These are phyloP conservation scores for Pisolithus microcarpus DNA, from an alignment of 768 basidiomycete species.

Conservation along the genomic window DNA sequence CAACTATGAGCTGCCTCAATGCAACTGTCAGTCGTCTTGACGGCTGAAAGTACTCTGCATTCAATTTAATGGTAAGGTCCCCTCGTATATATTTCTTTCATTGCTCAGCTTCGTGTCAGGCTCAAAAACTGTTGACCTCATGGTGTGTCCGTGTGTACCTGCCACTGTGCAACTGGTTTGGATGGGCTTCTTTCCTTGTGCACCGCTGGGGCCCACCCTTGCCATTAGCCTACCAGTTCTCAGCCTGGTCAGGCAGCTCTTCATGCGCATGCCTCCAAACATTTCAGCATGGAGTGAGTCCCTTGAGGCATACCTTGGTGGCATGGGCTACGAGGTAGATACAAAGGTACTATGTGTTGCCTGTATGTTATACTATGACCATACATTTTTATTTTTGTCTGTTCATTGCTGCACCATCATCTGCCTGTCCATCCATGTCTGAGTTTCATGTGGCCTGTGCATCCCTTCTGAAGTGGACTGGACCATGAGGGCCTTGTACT, in stretches of 20 bases:
- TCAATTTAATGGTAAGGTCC: background rate
- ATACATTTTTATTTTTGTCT: too few relatives aligned
- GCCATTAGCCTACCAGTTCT: constrained; percentile 28
- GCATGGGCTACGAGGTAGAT: constrained; percentile 15
- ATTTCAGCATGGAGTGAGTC: constrained; percentile 22
- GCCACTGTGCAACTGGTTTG: constrained; percentile 19
- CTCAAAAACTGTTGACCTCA: background rate
- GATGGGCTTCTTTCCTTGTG: constrained; percentile 21
- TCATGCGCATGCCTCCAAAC: constrained; percentile 21
- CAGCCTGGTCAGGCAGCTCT: constrained; percentile 21
- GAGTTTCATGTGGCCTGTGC: too few relatives aligned
- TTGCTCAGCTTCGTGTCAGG: background rate
- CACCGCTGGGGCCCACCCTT: constrained; percentile 23
- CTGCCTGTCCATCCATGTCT: too few relatives aligned
- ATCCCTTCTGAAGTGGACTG: too few relatives aligned
- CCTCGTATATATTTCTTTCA: background rate
- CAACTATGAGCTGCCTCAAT: background rate
- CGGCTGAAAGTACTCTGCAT: constrained; percentile 1
- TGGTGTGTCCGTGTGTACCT: constrained; percentile 1
- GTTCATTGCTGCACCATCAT: too few relatives aligned
- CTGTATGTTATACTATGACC: background rate
- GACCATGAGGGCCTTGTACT: too few relatives aligned
- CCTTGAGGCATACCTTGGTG: constrained; percentile 16
- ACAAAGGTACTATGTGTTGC: constrained; percentile 6
- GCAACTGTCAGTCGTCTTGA: background rate